These are phyloP conservation scores for Aechmea fasciata DNA, from an alignment of 176 grass and related monocot species.

Conservation along the genomic window DNA sequence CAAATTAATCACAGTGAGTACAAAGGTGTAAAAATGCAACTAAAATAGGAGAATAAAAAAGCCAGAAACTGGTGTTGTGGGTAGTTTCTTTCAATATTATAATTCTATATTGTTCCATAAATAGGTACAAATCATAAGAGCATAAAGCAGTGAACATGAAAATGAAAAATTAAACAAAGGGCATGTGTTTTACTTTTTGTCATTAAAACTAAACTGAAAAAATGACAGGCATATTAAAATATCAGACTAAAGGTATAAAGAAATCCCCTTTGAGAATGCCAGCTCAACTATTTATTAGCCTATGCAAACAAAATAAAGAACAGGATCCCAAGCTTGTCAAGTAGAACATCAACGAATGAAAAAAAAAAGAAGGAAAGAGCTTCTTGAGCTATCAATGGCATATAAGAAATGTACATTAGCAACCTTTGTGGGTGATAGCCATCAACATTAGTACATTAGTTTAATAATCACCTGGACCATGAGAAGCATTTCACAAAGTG, in stretches of 20 bases:
- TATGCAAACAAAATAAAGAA: not conserved
- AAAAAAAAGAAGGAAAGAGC: not conserved
- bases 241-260: too few relatives aligned
- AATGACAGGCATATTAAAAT: too few relatives aligned
- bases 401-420: not conserved
- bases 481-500: constrained; percentile 98
- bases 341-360: not conserved
- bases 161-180: not conserved
- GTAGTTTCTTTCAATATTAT: not conserved
- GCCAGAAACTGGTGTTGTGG: not conserved
- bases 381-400: not conserved
- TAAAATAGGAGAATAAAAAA: not conserved
- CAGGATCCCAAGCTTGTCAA: not conserved
- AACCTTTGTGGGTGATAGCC: constrained; percentile 13
- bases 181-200: too few relatives aligned
- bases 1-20: constrained; percentile 30
- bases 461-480: constrained; percentile 76
- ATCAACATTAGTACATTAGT: not conserved
- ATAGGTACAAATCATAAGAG: not conserved
- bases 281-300: too few relatives aligned
- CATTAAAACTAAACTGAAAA: too few relatives aligned
- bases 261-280: too few relatives aligned
- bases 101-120: not conserved
- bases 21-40: constrained; percentile 2
- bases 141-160: constrained; percentile 2